Percentiles rank a stretch among this genome's conserved stretches.
Conservation (phyloP, 2,329 filamentous ascomycete species). For the Colletotrichum sp. region DNA sequence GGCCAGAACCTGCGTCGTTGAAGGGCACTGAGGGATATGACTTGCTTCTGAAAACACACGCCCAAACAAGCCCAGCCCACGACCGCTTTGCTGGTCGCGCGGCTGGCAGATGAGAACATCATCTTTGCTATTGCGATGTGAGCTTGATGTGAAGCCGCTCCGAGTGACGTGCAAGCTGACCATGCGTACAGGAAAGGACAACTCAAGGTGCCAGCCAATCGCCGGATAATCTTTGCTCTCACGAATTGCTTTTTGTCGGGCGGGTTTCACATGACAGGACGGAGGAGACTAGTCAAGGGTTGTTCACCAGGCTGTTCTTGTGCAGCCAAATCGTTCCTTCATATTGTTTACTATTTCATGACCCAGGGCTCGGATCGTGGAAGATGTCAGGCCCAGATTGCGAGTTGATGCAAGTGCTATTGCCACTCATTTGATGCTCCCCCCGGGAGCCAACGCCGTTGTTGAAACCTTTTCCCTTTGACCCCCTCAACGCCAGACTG, state of each 20-base stretch:
- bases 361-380: conserved; percentile 39
- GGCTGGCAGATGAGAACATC: conserved; percentile 1
- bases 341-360: conserved; percentile 20
- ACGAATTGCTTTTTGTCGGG: background rate
- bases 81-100: background rate
- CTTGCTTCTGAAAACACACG: background rate
- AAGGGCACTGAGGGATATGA: background rate
- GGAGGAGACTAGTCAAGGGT: background rate
- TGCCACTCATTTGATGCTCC: conserved; percentile 35
- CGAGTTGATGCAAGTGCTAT: conserved; percentile 26
- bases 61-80: background rate
- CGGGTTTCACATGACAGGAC: conserved; percentile 11
- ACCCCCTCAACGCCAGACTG: conserved; percentile 47
- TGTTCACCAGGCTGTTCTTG: background rate
- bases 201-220: background rate
- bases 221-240: conserved; percentile 1
- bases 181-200: background rate
- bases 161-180: background rate
- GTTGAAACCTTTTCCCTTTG: conserved; percentile 57
- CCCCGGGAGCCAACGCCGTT: conserved; percentile 46
- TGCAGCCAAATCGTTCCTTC: conserved; percentile 2
- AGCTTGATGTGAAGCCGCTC: background rate
- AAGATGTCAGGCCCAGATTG: conserved; percentile 40
- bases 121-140: conserved; percentile 16
- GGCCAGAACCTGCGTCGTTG: conserved; percentile 11